Evolutionary conservation across 352 stramenopile species (phyloP).

Genomic region (Pythium dissotocum): DNA sequence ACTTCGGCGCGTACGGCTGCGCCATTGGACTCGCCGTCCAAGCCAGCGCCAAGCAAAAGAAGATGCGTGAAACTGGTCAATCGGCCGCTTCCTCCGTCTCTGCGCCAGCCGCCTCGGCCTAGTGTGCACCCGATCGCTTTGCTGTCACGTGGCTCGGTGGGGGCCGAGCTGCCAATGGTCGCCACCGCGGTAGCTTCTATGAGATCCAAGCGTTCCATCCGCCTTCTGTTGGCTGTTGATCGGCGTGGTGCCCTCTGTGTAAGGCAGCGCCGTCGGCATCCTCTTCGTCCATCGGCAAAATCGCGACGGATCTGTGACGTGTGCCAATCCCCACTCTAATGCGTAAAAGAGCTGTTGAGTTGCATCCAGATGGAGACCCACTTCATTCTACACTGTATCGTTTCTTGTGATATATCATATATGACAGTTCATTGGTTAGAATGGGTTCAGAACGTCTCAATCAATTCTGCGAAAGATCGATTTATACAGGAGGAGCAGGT

Average conservation of each 20-base stretch:
- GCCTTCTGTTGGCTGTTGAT: background rate
- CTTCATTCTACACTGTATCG: background rate
- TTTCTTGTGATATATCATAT: background rate
- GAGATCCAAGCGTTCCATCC: background rate
- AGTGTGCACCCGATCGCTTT: background rate
- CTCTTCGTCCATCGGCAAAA: background rate
- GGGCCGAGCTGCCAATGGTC: background rate
- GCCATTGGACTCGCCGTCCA: slow-evolving; percentile 15
- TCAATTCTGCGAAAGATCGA: background rate
- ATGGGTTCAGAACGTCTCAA: background rate
- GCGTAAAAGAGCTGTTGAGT: slow-evolving; percentile 2
- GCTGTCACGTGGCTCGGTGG: background rate
- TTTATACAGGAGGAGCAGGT: background rate
- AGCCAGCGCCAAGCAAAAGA: slow-evolving; percentile 23
- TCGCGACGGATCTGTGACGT: background rate
- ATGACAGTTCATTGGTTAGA: background rate
- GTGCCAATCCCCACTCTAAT: background rate
- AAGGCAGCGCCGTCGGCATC: background rate
- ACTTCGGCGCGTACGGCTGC: slow-evolving; percentile 29
- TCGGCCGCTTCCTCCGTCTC: background rate
- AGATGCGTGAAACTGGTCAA: slow-evolving; percentile 3
- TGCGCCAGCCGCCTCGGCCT: background rate
- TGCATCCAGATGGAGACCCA: background rate
- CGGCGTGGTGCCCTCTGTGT: background rate
- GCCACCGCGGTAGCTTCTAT: background rate